phyloP scores from a whole-genome alignment of 352 stramenopile species.

The Phytophthora sp. region DNA sequence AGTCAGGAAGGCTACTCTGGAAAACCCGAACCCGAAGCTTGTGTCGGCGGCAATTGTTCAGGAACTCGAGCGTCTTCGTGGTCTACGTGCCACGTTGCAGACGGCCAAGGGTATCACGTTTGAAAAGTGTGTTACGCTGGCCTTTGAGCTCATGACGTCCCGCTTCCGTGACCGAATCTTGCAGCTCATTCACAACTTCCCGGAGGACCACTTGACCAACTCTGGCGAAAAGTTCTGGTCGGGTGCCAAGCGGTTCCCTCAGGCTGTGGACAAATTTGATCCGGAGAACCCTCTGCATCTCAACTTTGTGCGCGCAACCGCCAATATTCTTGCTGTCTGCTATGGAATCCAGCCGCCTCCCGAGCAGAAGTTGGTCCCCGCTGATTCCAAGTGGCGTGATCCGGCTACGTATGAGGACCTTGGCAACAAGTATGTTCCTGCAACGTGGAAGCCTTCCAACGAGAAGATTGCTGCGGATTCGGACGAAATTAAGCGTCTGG shows the following conservation, averaged over 20 bases:
- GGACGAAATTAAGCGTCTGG: slow-evolving; percentile 69
- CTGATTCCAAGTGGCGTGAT: slow-evolving; percentile 88
- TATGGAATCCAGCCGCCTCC: slow-evolving; percentile 76
- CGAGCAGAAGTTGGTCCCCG: slow-evolving; percentile 67
- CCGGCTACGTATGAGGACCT: slow-evolving; percentile 67
- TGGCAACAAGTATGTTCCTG: slow-evolving; percentile 41
- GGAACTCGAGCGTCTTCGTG: slow-evolving; percentile 73
- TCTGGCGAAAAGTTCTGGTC: slow-evolving; percentile 88
- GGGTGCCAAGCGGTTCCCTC: slow-evolving; percentile 84
- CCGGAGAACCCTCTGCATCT: slow-evolving; percentile 67
- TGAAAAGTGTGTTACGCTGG: slow-evolving; percentile 72
- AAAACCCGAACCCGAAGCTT: slow-evolving; percentile 78
- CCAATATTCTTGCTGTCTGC: slow-evolving; percentile 83
- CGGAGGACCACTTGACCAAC: slow-evolving; percentile 84
- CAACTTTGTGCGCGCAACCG: slow-evolving; percentile 80
- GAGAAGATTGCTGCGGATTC: slow-evolving; percentile 83
- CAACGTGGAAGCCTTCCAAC: slow-evolving; percentile 69
- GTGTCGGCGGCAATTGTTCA: slow-evolving; percentile 70
- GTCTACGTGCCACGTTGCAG: slow-evolving; percentile 59
- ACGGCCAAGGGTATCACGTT: slow-evolving; percentile 66
- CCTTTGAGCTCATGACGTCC: slow-evolving; percentile 78
- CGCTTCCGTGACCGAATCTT: slow-evolving; percentile 91
- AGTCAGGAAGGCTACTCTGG: slow-evolving; percentile 68
- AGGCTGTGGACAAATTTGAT: slow-evolving; percentile 68
- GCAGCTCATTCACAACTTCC: slow-evolving; percentile 87